A percentile compares a stretch with the other conserved stretches of the same genome.
phyloP scores from a whole-genome alignment of 2,329 filamentous ascomycete genomes.

The Paradendryphiella salina region DNA sequence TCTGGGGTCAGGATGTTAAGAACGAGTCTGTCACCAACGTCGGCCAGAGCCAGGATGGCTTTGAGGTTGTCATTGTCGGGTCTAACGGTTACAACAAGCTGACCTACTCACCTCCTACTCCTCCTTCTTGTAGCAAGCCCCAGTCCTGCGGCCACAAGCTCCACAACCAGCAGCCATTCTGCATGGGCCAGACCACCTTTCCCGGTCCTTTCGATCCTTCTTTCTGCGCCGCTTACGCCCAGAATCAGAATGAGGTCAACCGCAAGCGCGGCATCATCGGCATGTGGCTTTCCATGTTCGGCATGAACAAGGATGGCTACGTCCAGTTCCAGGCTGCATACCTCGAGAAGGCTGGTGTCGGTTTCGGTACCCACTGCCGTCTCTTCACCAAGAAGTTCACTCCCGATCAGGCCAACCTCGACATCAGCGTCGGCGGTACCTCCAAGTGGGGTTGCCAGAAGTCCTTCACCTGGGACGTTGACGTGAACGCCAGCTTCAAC shows the following conservation, averaged over 20 bases:
- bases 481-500: conserved; percentile 29
- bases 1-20: conserved; percentile 29
- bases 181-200: conserved; percentile 34
- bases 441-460: conserved; percentile 28
- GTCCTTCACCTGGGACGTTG: conserved; percentile 30
- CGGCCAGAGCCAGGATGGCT: conserved; percentile 26
- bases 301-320: conserved; percentile 27
- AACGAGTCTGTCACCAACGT: conserved; percentile 26
- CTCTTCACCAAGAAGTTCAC: conserved; percentile 33
- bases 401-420: conserved; percentile 21
- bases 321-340: conserved; percentile 34
- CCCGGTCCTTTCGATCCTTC: conserved; percentile 32
- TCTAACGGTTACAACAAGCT: conserved; percentile 41
- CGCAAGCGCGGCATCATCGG: conserved; percentile 21
- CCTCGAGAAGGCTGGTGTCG: conserved; percentile 27
- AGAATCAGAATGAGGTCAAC: conserved; percentile 31
- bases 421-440: conserved; percentile 20
- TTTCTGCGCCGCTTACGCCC: conserved; percentile 30
- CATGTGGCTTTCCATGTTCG: conserved; percentile 19
- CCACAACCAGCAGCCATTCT: conserved; percentile 30
- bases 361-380: conserved; percentile 34
- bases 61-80: conserved; percentile 38
- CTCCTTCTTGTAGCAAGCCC: conserved; percentile 28
- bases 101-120: conserved; percentile 22
- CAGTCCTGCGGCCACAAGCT: conserved; percentile 28